Evolutionary conservation across 345 rosid species (phyloP), one percentile per base, ranked within the genome.

Genomic region (Gossypium sturtianum): DNA sequence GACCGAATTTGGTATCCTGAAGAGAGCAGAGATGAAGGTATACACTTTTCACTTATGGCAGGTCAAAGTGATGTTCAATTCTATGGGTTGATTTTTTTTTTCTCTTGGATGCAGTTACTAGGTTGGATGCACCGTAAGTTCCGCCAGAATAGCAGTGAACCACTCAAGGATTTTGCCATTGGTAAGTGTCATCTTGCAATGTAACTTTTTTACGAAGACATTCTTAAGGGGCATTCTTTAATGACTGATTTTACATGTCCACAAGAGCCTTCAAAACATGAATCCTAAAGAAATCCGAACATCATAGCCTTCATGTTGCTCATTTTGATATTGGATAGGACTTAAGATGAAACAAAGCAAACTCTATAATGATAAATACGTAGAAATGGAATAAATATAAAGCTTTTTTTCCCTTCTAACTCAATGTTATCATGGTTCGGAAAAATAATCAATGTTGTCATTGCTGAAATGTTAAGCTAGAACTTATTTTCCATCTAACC

Each of bases 101-200:
- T 75, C 75, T 71, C 53, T 59, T 74, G 74, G 75, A 64, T 81
- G 88, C 84, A 91, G 94, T 84, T 91, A 77, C 86, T 88, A 43
- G 92, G 89, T 72, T 91, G 97, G 97, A 89, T 91, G 97, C 94
- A 91, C 78, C 88, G 97, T 0, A 91, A 91, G 82, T 84, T 89
- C 58, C 84, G 94, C 74, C 94, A 88, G 66, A 84, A 82, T 66
- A 83, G 87, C 77, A 72, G 80, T 54, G 94, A 89, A 70, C 84
- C 84, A 8, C 74, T 82, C 72, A 89, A 83, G 80, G 97, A 91
- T 79, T 84, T 84, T 63, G 81, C 79, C 63, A 75, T 84, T 7
- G 92, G 97, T 89, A 82, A 82, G 86, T 67, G 54, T 61, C 48
- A 20, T 44, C 73, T 58, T 29, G 38, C 70, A 70, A 17, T 63